Evolutionary conservation across 148 eudicot species (phyloP), one percentile per base, ranked within the genome.

Genomic region (Cornus controversa): DNA sequence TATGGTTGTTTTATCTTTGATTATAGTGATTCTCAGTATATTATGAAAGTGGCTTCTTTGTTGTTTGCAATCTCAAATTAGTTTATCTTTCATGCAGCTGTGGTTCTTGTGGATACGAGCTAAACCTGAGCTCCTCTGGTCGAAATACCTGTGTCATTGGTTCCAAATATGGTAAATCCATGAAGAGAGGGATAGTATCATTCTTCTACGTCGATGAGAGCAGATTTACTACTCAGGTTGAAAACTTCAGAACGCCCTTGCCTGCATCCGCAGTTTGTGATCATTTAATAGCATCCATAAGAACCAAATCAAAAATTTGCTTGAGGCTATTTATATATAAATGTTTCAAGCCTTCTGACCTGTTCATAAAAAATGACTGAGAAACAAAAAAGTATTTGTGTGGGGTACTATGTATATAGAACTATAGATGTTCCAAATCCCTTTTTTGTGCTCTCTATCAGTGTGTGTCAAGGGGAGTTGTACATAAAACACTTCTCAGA

Each of bases 51-150:
- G 23, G 24, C 23, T 60, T 20, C 64, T 60, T 60, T 18, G 6
- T 54, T 60, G 3, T 22, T 18, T 60, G 64, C 64, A 60, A 60
- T 60, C 22, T 54, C 60, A 54, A 18, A 60, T 60, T 14, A 18
- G 9, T 18, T 18, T 4, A 5, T 60, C 24, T 60, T 74, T 25
- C 36, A 25, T 84, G 88, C 87, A 93, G 98, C 76, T 93, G 98
- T 80, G 96, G 98, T 64, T 78, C 86, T 26, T 94, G 94, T 81
- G 98, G 98, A 71, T 91, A 87, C 73, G 90, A 91, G 71, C 78
- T 91, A 22, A 91, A 93, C 83, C 85, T 93, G 42, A 87, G 82
- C 73, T 93, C 98, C 4, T 87, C 89, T 71, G 84, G 84, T 60
- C 88, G 94, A 22, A 90, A 91, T 67, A 87, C 91, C 1, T 85